Conservation (phyloP, 495 filamentous ascomycete species). For the Lophiotrema nucula region DNA sequence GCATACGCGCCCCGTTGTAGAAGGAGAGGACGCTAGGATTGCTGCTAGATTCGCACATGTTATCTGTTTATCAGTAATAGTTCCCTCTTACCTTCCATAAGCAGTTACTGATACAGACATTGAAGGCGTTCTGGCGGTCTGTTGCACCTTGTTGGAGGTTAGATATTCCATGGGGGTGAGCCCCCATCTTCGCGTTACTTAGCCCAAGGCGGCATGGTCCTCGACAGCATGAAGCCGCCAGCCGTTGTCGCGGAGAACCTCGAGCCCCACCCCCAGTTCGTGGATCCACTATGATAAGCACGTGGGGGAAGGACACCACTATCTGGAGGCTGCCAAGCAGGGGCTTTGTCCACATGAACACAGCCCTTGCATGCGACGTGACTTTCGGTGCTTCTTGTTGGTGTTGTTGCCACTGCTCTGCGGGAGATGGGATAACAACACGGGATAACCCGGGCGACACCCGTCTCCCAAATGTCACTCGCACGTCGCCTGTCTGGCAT, state of each 20-base stretch:
- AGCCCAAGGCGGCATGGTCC: neutral
- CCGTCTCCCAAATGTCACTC: too few relatives aligned
- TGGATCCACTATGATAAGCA: constrained; percentile 19
- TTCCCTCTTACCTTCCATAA: too few relatives aligned
- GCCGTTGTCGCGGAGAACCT: constrained; percentile 17
- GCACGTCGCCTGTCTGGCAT: too few relatives aligned
- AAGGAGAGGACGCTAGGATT: too few relatives aligned
- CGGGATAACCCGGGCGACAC: neutral
- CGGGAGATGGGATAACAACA: constrained; percentile 6
- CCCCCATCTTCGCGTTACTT: constrained; percentile 14
- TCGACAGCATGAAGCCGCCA: constrained; percentile 7
- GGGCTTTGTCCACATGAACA: constrained; percentile 26
- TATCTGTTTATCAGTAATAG: too few relatives aligned
- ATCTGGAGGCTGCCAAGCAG: constrained; percentile 17
- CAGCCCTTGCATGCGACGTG: constrained; percentile 5
- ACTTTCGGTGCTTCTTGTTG: constrained; percentile 12
- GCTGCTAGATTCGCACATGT: too few relatives aligned
- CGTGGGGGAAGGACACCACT: constrained; percentile 22
- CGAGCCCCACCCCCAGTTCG: constrained; percentile 12
- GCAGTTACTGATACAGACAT: too few relatives aligned
- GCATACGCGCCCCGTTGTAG: too few relatives aligned
- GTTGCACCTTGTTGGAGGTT: neutral
- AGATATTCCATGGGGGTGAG: too few relatives aligned
- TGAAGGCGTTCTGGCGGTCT: neutral
- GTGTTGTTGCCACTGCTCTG: neutral